Percentiles rank a stretch among this genome's conserved stretches.
These are phyloP conservation scores for Lachancea nothofagi DNA, from an alignment of 805 yeast species.

Conservation along the genomic window DNA sequence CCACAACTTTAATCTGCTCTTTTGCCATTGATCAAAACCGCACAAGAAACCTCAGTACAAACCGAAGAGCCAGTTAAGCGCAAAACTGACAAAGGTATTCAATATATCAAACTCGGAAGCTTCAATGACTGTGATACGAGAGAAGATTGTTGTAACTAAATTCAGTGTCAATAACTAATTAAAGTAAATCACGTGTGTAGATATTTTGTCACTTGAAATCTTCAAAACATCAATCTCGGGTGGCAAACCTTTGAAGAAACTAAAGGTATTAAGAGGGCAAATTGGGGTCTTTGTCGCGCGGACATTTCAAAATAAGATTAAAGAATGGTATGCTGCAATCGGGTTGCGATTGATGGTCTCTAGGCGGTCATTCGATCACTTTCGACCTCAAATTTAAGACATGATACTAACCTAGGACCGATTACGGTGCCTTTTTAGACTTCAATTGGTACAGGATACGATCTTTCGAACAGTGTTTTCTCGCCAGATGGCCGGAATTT, in stretches of 20 bases:
- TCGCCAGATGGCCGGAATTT: conserved; percentile 85
- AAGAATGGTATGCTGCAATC: background rate
- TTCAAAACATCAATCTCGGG: background rate
- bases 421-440: conserved; percentile 41
- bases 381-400: background rate
- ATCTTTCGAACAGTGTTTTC: conserved; percentile 93
- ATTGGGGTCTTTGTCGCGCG: background rate
- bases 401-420: background rate
- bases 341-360: background rate
- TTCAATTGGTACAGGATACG: conserved; percentile 98
- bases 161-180: too few relatives aligned
- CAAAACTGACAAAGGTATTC: background rate
- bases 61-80: background rate
- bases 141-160: too few relatives aligned
- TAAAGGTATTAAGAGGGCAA: background rate
- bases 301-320: background rate
- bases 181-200: background rate
- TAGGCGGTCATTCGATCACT: background rate
- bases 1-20: conserved; percentile 69
- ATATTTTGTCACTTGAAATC: too few relatives aligned
- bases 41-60: too few relatives aligned
- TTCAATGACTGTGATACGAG: background rate
- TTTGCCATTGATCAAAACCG: conserved; percentile 34
- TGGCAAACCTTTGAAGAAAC: conserved; percentile 3
- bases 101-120: background rate